Conservation (phyloP, 164 flowering plant species). For the Euptelea pleiosperma region DNA sequence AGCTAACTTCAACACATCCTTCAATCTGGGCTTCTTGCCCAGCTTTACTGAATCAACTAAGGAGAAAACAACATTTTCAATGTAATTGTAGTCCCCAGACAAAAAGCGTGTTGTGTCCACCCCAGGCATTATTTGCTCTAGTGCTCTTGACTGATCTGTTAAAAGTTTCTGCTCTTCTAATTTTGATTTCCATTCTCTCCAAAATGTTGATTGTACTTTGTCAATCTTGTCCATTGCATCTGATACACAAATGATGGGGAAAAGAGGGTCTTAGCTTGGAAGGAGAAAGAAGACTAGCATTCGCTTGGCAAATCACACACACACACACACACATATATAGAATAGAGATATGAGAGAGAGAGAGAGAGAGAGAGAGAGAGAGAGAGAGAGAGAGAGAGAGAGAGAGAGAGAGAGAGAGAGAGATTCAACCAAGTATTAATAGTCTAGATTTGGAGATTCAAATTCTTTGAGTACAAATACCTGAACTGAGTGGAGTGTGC, state of each 20-base stretch:
- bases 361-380: too few relatives aligned
- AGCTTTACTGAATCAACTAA: slow-evolving; percentile 62
- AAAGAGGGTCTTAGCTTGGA: slow-evolving; percentile 4
- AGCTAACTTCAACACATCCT: slow-evolving; percentile 57
- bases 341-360: too few relatives aligned
- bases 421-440: too few relatives aligned
- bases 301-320: too few relatives aligned
- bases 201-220: slow-evolving; percentile 69
- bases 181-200: slow-evolving; percentile 93
- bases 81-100: slow-evolving; percentile 70
- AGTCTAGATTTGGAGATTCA: background rate
- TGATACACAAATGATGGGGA: slow-evolving; percentile 19
- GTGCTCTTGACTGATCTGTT: slow-evolving; percentile 68
- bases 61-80: slow-evolving; percentile 50
- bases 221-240: slow-evolving; percentile 54
- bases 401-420: too few relatives aligned
- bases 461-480: slow-evolving; percentile 28
- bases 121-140: slow-evolving; percentile 86
- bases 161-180: slow-evolving; percentile 73
- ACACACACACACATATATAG: too few relatives aligned
- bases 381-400: too few relatives aligned
- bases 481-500: slow-evolving; percentile 46
- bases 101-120: slow-evolving; percentile 77
- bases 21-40: slow-evolving; percentile 69
- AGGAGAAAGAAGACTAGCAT: background rate